Conservation (phyloP, 2,329 filamentous ascomycete species). For the Alternaria alternata region DNA sequence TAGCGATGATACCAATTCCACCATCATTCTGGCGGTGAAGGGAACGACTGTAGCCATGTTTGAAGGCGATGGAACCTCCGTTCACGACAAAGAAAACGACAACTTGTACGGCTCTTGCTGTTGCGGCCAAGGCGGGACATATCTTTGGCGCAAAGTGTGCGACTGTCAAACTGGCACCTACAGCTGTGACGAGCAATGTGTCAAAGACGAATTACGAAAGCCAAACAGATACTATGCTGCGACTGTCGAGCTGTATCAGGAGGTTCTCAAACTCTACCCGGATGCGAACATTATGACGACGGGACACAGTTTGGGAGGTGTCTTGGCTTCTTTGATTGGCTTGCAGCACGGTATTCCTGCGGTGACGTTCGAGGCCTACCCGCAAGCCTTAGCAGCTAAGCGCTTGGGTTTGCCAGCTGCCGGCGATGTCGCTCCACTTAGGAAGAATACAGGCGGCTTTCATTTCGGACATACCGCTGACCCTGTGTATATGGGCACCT, state of each 20-base stretch:
- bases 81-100: conserved; percentile 49
- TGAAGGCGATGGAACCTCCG: conserved; percentile 47
- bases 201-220: conserved; percentile 41
- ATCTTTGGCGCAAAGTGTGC: conserved; percentile 47
- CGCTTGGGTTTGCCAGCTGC: conserved; percentile 43
- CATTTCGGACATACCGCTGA: conserved; percentile 49
- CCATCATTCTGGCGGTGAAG: conserved; percentile 46
- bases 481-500: conserved; percentile 50
- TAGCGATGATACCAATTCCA: conserved; percentile 43
- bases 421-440: conserved; percentile 40
- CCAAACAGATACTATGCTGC: conserved; percentile 46
- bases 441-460: conserved; percentile 46
- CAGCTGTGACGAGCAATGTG: conserved; percentile 46
- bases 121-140: conserved; percentile 47
- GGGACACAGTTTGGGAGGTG: conserved; percentile 47
- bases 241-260: conserved; percentile 44
- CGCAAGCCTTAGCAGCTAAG: conserved; percentile 46
- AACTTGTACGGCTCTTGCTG: conserved; percentile 49
- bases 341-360: conserved; percentile 44
- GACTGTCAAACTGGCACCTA: conserved; percentile 48
- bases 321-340: conserved; percentile 46
- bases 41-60: conserved; percentile 49
- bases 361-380: conserved; percentile 48
- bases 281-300: conserved; percentile 46
- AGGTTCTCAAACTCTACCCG: conserved; percentile 45